phyloP scores from a whole-genome alignment of 176 grass and related monocot genomes.

The Bonia amplexicaulis region DNA sequence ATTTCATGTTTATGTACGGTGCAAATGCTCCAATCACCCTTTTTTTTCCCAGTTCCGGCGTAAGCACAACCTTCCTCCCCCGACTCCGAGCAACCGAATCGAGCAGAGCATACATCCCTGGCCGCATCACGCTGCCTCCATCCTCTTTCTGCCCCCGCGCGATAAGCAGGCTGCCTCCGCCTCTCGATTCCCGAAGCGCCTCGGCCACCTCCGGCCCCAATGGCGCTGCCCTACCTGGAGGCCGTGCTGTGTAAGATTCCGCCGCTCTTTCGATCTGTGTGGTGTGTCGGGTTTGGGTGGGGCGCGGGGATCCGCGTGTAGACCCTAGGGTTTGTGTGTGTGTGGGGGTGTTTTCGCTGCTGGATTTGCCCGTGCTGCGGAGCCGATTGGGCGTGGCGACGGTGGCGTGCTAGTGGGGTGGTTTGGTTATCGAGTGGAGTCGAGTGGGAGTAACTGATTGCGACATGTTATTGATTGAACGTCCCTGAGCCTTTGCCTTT shows the following conservation, averaged over 20 bases:
- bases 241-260: conserved; percentile 67
- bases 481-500: background rate
- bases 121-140: conserved; percentile 6
- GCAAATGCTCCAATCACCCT: too few relatives aligned
- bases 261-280: background rate
- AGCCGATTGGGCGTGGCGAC: background rate
- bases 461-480: background rate
- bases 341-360: background rate
- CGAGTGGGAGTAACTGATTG: background rate
- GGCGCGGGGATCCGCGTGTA: conserved; percentile 28
- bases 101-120: conserved; percentile 30
- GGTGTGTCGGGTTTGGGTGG: background rate
- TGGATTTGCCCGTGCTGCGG: background rate
- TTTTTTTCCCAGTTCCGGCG: background rate
- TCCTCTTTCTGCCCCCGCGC: background rate
- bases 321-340: conserved; percentile 38
- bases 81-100: conserved; percentile 15
- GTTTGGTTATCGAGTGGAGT: background rate
- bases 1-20: too few relatives aligned
- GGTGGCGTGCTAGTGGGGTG: background rate
- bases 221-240: conserved; percentile 89
- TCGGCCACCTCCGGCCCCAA: conserved; percentile 26
- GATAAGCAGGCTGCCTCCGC: background rate
- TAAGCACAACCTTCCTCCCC: background rate
- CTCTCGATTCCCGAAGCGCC: background rate